Evolutionary conservation across 306 rosid species (phyloP), one percentile per base, ranked within the genome.

Genomic region (Senna siamea): DNA sequence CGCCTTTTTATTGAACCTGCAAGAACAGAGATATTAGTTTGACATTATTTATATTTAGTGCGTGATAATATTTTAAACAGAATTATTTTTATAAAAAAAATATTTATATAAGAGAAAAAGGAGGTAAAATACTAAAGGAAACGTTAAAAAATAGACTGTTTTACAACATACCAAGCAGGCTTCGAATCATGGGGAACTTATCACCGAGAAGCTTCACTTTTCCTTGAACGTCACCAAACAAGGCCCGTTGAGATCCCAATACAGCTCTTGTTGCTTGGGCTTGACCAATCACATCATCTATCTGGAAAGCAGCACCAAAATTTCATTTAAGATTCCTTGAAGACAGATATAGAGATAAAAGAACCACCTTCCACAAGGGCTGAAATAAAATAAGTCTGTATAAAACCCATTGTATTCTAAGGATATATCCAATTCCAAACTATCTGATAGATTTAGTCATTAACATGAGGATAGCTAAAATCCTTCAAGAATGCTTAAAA

Each of bases 271-370:
- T 90, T 64, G 96, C 89, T 86, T 95, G 98, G 82, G 99, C 99
- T 84, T 95, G 99, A 88, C 93, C 85, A 80, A 95, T 95, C 80
- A 95, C 99, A 30, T 92, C 99, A 81, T 95, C 99, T 74, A 95
- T 95, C 98, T 95, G 81, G 18, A 37, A 70, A 67, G 54, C 32
- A 58, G 40, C 44, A 43, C 40, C 65, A 56, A 80, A 4, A 37
- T 26, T 26, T 26, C 1, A 26, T 26, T 26, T 26, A 26, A 26
- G n/a, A n/a, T n/a, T n/a, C n/a, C n/a, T n/a, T 2, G 37, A 32
- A 32, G 5, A 32, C 5, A 32, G 5, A 32, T 5, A 32, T 2
- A n/a, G n/a, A n/a, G n/a, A n/a, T n/a, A n/a, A n/a, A n/a, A n/a
- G n/a, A n/a, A n/a, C n/a, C n/a, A n/a, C n/a, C n/a, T 32, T 5